Base-by-base conservation (phyloP, 208 protist species). In the Tritrichomonas foetus region DNA sequence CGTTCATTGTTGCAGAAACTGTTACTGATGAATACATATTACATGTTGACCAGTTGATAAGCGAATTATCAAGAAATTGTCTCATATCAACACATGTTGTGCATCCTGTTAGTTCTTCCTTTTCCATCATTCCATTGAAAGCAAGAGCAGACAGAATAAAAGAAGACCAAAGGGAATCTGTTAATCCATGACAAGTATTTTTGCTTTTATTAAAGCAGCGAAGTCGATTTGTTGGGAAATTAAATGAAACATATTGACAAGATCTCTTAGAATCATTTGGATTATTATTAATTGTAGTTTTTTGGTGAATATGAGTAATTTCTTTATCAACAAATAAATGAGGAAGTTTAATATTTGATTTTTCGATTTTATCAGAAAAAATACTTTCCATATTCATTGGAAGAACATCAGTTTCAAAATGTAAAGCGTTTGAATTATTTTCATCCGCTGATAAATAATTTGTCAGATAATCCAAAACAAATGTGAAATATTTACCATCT, bases 41-140 rank as follows among this genome's bases (percentile, higher is more conserved):
- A 16, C 47, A 53, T 27, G 44, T 47, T 13, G 16, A 41, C 25
- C 44, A 39, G 0, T 14, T 13, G 5, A 9, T 27, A 22, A 53
- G 20, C 1, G 22, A 30, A 39, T 57, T 36, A 2, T 89, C 3
- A 57, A 89, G 47, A 89, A 41, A 89, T 33, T 89, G 33, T 16
- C 78, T 53, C 78, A 89, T 89, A 57, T 89, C 78, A 61, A 89
- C 41, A 30, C 78, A 89, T 5, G 78, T 89, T 14, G 78, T 20
- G 39, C 53, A 39, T 53, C 78, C 78, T 20, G 78, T 27, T 61
- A 61, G 5, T 61, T 61, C 16, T 16, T 22, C 5, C 16, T 61
- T 61, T 61, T 61, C 53, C 53, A 61, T 61, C 53, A 61, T 16
- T 61, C 16, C 64, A 61, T 89, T 89, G 1, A 89, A 20, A 39